Base-by-base conservation (phyloP, 257 asterid species). In the Craterostigma plantagineum region DNA sequence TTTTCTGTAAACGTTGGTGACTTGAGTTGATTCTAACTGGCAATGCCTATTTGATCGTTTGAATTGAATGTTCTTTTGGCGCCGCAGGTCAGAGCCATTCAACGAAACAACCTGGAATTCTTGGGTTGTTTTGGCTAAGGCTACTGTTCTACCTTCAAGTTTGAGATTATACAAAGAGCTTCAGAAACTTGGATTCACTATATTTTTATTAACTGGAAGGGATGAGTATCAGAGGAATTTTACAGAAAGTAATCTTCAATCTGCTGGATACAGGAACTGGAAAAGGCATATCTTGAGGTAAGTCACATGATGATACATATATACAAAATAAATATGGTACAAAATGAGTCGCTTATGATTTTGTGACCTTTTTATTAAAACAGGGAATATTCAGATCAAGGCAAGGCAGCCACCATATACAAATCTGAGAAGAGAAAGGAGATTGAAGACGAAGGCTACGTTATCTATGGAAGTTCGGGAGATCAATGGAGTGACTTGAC, bases 401-500 rank as follows among this genome's bases (percentile, higher is more conserved):
- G 93, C 7, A 71, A 71, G 57, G 45, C 16, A 12, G 94, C 94
- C 12, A 43, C 73, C 8, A 34, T 69, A 6, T 86, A 65, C 72
- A 86, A 86, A 66, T 86, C 81, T 3, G 75, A 67, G 84, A 76
- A 61, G 69, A 71, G 94, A 50, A 73, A 62, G 65, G 90, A 78
- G 66, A 61, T 81, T 7, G 73, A 63, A 65, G 78, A 78, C 18
- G 90, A 72, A 72, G 93, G 94, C 44, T 86, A 67, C 71, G 48
- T 49, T 11, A 69, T 86, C 46, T 79, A 51, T 3, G 94, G 97
- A 34, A 78, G 53, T 50, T 86, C 87, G 11, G 93, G 97, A 23
- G 94, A 81, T 64, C 94, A 86, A 46, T 86, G 97, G 97, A 86
- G 92, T 50, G 93, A 81, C 62, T 66, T 86, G 64, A 49, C 10